Evolutionary conservation across 805 yeast species (phyloP).

Genomic region (Barnettozyma sucrosica): DNA sequence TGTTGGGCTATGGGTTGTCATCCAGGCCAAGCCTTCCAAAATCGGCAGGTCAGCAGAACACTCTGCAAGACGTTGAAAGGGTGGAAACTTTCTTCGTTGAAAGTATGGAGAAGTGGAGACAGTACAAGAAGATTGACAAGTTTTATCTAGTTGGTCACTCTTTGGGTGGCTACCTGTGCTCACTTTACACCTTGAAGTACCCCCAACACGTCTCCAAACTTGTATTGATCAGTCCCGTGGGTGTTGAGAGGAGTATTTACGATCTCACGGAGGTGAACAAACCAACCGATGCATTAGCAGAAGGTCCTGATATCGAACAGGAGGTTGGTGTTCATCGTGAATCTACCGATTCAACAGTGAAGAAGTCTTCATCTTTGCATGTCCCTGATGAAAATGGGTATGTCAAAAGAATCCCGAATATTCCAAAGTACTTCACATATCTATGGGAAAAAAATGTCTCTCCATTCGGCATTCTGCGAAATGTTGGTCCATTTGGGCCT

Average conservation of each 20-base stretch:
- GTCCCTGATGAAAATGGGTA: slow-evolving; percentile 28
- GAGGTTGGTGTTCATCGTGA: slow-evolving; percentile 26
- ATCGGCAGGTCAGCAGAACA: slow-evolving; percentile 11
- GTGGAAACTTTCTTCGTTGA: slow-evolving; percentile 34
- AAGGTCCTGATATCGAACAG: slow-evolving; percentile 29
- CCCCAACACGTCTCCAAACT: slow-evolving; percentile 47
- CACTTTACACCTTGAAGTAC: slow-evolving; percentile 50
- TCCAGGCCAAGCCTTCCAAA: slow-evolving; percentile 41
- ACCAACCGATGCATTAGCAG: slow-evolving; percentile 4
- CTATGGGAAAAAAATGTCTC: slow-evolving; percentile 52
- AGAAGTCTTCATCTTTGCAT: slow-evolving; percentile 20
- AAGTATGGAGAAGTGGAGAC: slow-evolving; percentile 58
- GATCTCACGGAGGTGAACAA: slow-evolving; percentile 11
- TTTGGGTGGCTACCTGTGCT: slow-evolving; percentile 62
- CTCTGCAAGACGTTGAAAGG: slow-evolving; percentile 25
- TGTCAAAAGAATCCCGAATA: slow-evolving; percentile 29
- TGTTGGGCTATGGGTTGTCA: slow-evolving; percentile 58
- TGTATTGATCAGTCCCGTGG: slow-evolving; percentile 64
- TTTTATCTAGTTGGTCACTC: slow-evolving; percentile 66
- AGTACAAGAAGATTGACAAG: slow-evolving; percentile 36
- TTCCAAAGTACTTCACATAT: slow-evolving; percentile 32
- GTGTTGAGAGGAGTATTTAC: slow-evolving; percentile 53
- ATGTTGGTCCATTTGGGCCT: slow-evolving; percentile 49
- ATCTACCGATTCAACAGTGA: slow-evolving; percentile 13
- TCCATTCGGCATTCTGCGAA: slow-evolving; percentile 47